Evolutionary conservation across 495 filamentous ascomycete genomes (phyloP), one percentile per base, ranked within the genome.

Genomic region (Sabuloglossum arenarium): DNA sequence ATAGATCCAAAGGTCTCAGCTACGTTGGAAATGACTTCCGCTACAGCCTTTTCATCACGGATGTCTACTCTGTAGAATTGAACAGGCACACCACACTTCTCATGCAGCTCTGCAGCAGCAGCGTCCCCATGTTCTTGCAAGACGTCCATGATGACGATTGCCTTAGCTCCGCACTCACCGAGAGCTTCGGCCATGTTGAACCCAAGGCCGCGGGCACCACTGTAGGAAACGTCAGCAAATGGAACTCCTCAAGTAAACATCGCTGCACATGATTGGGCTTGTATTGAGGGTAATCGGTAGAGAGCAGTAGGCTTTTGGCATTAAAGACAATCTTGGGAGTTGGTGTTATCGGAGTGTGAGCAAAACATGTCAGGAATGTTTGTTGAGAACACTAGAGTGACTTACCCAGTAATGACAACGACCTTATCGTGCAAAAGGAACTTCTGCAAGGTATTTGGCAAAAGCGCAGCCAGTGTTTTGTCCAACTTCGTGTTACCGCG

Each of bases 51-150:
- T 6, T 71, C 77, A 52, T 88, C 80, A 60, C 82, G 81, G 31
- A 88, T 80, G 61, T 88, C 84, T 34, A 86, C 81, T 66, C 77
- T 80, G 73, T 84, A 84, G 73, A 85, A 88, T 25, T 76, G 77
- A 43, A 83, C 79, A 27, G 82, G 81, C 5, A 88, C 74, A 28
- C 80, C 76, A 32, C 81, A 79, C 67, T 79, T 75, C 60, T 76
- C 70, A 66, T 80, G 73, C 45, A 88, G 72, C 63, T 83, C 79
- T 5, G 73, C 74, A 0, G 81, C 82, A 14, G 82, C 66, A 59
- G 74, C 68, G 61, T 82, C 80, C 30, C 84, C 84, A n/a, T 84
- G 73, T 24, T 84, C 78, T 64, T 81, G 77, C 65, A 83, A 80
- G 57, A 79, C 76, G 61, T 88, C 84, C 59, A 88, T 75, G 61